Percentiles rank a stretch among this genome's conserved stretches.
Evolutionary conservation across 225 moss, liverwort and hornwort species (phyloP).

Genomic region (Polytrichum commune): DNA sequence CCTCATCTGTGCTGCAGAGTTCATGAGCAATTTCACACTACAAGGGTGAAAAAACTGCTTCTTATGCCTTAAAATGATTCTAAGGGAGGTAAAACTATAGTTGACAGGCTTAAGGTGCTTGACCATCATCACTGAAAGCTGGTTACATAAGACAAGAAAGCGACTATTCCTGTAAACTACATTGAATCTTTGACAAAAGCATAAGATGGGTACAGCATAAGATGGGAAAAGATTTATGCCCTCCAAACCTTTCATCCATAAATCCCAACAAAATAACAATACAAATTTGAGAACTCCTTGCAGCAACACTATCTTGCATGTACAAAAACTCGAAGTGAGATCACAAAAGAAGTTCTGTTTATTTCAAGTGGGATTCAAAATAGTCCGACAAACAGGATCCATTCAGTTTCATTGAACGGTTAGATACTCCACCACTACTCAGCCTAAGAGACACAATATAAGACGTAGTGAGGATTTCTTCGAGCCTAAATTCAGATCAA

Average conservation of each 20-base stretch:
- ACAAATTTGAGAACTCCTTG: not conserved
- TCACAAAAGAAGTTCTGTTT: not conserved
- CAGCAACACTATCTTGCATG: not conserved
- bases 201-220: not conserved
- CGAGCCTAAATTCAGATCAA: no score
- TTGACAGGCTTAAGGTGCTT: no score
- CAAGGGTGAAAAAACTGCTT: not conserved
- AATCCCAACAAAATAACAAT: slow-evolving; percentile 9
- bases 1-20: no score
- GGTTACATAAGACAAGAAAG: not conserved
- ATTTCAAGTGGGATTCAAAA: not conserved
- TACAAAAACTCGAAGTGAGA: not conserved
- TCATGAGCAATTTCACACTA: no score
- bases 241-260: slow-evolving; percentile 18
- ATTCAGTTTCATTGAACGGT: not conserved
- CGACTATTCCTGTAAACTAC: no score
- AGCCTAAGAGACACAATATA: not conserved
- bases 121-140: not conserved
- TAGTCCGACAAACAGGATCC: not conserved
- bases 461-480: no score
- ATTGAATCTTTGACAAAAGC: no score
- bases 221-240: not conserved
- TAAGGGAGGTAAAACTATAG: no score
- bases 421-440: slow-evolving; percentile 4
- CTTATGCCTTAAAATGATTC: no score